Conservation (phyloP, 805 yeast species). For the fission yeast (Schizosaccharomyces pombe) region DNA sequence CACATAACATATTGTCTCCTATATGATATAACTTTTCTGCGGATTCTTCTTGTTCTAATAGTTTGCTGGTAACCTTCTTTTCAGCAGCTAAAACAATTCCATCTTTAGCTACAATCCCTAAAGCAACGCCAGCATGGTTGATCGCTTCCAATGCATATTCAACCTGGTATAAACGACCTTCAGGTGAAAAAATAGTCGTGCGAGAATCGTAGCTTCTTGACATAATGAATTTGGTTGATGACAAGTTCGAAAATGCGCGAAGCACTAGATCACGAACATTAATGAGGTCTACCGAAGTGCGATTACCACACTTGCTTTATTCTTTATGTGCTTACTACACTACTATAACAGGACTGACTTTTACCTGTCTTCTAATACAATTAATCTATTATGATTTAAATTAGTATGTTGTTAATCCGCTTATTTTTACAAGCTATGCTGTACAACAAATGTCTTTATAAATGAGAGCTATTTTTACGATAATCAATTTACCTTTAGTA, state of each 20-base stretch:
- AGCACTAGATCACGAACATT: too few relatives aligned
- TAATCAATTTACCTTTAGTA: too few relatives aligned
- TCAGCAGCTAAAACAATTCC: conserved; percentile 95
- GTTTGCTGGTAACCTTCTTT: conserved; percentile 75
- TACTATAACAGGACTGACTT: too few relatives aligned
- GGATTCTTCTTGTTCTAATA: conserved; percentile 78
- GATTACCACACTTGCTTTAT: too few relatives aligned
- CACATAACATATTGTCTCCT: conserved; percentile 44
- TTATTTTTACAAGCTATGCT: too few relatives aligned
- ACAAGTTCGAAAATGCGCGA: not conserved
- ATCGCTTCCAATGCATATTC: conserved; percentile 91
- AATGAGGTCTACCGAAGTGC: too few relatives aligned
- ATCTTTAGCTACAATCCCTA: conserved; percentile 50
- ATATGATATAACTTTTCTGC: conserved; percentile 72
- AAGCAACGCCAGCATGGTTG: conserved; percentile 61
- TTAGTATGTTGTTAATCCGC: too few relatives aligned
- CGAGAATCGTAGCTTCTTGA: conserved; percentile 93
- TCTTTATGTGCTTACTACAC: too few relatives aligned
- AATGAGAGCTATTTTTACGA: too few relatives aligned
- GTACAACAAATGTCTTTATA: too few relatives aligned
- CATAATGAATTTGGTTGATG: conserved; percentile 16
- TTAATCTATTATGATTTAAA: too few relatives aligned
- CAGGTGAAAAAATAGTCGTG: conserved; percentile 96
- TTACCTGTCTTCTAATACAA: too few relatives aligned
- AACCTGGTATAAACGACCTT: conserved; percentile 87